These are phyloP conservation scores for Penicillium brasilianum DNA, from an alignment of 2,329 filamentous ascomycete genomes.

Conservation along the genomic window DNA sequence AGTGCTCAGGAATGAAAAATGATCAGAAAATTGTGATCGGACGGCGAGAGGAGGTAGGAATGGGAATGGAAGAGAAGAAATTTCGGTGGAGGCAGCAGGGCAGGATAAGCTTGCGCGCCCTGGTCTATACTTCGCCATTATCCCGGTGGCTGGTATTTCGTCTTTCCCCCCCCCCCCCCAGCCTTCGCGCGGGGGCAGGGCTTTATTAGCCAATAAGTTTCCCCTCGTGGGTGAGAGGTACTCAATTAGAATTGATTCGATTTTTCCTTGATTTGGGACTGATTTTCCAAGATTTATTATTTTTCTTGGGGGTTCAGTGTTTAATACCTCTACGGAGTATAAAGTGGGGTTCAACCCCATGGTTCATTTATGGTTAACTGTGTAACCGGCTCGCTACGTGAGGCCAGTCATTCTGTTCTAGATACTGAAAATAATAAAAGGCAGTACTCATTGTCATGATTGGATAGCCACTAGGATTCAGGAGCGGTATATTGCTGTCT, in stretches of 20 bases:
- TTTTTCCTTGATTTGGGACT: background rate
- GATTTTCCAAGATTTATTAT: background rate
- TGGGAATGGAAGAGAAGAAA: conserved; percentile 6
- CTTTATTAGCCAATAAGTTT: background rate
- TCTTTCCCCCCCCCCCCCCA: too few species aligned
- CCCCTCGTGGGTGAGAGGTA: conserved; percentile 2
- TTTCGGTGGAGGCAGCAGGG: conserved; percentile 1
- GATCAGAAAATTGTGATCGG: background rate
- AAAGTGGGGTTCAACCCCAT: background rate
- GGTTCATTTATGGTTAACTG: background rate
- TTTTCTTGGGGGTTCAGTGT: background rate
- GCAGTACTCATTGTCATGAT: background rate
- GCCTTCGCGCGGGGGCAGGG: conserved; percentile 32
- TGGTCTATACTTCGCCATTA: conserved; percentile 27
- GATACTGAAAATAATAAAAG: background rate
- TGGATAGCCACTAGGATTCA: too few species aligned
- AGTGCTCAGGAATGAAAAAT: conserved; percentile 12
- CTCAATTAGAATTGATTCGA: background rate
- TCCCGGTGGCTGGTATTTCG: conserved; percentile 37
- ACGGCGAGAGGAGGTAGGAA: conserved; percentile 3
- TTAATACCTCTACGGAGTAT: background rate
- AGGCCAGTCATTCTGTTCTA: background rate
- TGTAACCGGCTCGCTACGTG: background rate
- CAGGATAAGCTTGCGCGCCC: conserved; percentile 13
- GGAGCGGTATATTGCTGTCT: too few species aligned